Evolutionary conservation across 2,329 filamentous ascomycete species (phyloP), one percentile per base, ranked within the genome.

Genomic region (Aspergillus ustus): DNA sequence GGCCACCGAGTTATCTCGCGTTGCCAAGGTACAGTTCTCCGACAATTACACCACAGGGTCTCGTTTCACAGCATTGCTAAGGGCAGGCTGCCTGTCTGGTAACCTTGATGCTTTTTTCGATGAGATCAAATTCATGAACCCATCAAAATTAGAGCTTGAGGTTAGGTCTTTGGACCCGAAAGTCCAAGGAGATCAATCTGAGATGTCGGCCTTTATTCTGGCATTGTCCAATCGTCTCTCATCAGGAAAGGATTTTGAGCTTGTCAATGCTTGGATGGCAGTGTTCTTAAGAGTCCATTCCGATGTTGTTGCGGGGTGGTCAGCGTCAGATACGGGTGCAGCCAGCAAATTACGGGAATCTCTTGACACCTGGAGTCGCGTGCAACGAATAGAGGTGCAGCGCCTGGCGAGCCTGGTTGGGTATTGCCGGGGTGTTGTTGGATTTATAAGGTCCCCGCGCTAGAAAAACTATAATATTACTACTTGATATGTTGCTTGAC

Each of bases 221-320:
- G 93, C 93, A 1, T 78, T 99, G 59, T 96, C 91, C 0, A 83
- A 81, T 57, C 84, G 90, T 13, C 80, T 98, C 56, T 78, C 81
- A 48, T 82, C 86, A 54, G 87, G 89, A 66, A 86, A 86, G 52
- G 95, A 98, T 76, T 99, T 96, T 76, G 95, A 99, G 78, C 84
- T 99, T 44, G 91, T 92, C 17, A 93, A 98, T 77, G 92, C 93
- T 0, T 99, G 95, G 94, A 98, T 99, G 93, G 89, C 90, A 2
- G 94, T 98, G 1, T 96, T 98, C 72, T 75, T 99, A 62, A 86
- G 89, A 52, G 80, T 97, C 45, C 94, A 98, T 76, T 84, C 83
- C 7, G 88, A 89, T 63, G 78, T 84, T 17, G 79, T 91, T 15
- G 75, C 79, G 7, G 62, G 71, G 51, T 77, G 74, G 40, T 75